Base-by-base conservation (phyloP, 257 asterid genomes). In the Gentiana dahurica region DNA sequence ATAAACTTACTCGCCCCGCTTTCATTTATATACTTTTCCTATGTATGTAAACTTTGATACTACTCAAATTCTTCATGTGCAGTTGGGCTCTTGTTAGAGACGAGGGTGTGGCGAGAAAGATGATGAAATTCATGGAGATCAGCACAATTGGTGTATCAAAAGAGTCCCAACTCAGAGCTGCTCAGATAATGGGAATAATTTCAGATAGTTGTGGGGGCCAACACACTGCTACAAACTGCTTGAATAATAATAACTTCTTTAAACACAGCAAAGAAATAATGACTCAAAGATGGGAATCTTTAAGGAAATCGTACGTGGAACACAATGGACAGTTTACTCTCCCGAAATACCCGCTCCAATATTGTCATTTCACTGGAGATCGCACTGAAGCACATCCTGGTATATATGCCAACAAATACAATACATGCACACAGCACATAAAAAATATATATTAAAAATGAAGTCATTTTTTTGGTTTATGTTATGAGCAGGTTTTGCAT, bases 81-180 rank as follows among this genome's bases (percentile, higher is more conserved):
- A 89, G 91, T 36, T 92, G 95, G 97, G 98, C 95, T 1, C 57
- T 92, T 24, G 94, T 85, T 1, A 79, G 59, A 61, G 89, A 92
- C 47, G 73, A 71, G 66, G 76, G 71, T 0, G 80, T 88, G 3
- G 95, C 95, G 1, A 68, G 57, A 7, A 88, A 65, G 65, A 88
- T 92, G 98, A 81, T 67, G 55, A 78, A 88, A 6, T 92, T 75
- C 61, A 79, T 88, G 3, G 90, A 78, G 65, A 24, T 85, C 2
- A 88, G 61, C 72, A 81, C 95, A 3, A 92, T 92, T 37, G 98
- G 95, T 12, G 98, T 87, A 50, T 83, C 95, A 0, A 91, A 85
- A 65, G 97, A 88, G 63, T 76, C 94, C 33, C 98, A 91, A 51
- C 75, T 79, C 34, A 78, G 94, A 65, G 84, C 95, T 15, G 90